phyloP scores from a whole-genome alignment of 768 basidiomycete genomes.

The Ramaria rubella region DNA sequence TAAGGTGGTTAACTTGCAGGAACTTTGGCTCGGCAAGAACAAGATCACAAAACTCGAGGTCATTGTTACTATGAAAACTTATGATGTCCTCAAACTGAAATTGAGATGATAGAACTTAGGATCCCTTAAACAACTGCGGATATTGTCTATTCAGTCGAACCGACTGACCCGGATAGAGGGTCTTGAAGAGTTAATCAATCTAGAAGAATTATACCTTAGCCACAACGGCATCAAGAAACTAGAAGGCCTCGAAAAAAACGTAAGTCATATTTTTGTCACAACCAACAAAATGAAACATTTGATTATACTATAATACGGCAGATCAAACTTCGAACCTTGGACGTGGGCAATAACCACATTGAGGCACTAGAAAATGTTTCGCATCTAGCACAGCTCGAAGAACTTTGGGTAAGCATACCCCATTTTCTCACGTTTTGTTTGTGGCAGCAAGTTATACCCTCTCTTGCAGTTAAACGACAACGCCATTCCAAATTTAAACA shows the following conservation, averaged over 20 bases:
- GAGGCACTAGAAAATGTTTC: slow-evolving; percentile 72
- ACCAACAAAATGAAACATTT: background rate
- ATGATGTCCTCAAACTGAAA: background rate
- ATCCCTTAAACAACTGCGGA: slow-evolving; percentile 64
- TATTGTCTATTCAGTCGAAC: slow-evolving; percentile 90
- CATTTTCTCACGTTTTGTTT: background rate
- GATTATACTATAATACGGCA: slow-evolving; percentile 16
- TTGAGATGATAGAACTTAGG: slow-evolving; percentile 50
- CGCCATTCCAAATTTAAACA: slow-evolving; percentile 61
- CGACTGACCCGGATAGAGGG: slow-evolving; percentile 84
- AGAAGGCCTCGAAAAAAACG: slow-evolving; percentile 83
- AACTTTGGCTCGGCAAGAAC: slow-evolving; percentile 97
- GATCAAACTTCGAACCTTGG: slow-evolving; percentile 74
- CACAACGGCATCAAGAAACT: slow-evolving; percentile 85
- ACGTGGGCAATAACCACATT: slow-evolving; percentile 83
- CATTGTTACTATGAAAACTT: background rate
- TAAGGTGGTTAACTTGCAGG: slow-evolving; percentile 73
- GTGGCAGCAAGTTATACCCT: background rate
- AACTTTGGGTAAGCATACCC: slow-evolving; percentile 76
- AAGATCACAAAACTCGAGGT: slow-evolving; percentile 89
- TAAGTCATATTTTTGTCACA: slow-evolving; percentile 28
- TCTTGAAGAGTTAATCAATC: slow-evolving; percentile 58
- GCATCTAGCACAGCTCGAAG: slow-evolving; percentile 72
- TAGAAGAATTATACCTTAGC: slow-evolving; percentile 89
- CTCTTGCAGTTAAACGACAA: slow-evolving; percentile 78